Evolutionary conservation across 306 rosid species (phyloP).

Genomic region (Quercus rubra): DNA sequence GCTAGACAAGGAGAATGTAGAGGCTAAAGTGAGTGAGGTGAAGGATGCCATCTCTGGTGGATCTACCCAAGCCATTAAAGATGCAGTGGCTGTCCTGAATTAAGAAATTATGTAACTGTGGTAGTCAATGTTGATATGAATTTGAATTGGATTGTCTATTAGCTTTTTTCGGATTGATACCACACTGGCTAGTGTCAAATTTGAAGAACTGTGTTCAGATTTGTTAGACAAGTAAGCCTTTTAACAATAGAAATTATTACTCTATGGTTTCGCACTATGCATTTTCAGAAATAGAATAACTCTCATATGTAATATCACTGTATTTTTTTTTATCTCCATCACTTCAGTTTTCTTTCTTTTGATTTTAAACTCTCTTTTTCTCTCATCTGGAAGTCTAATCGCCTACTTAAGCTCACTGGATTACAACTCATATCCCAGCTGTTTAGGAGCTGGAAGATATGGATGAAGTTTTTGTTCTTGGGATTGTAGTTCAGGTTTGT

Average conservation of each 20-base stretch:
- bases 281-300: neutral
- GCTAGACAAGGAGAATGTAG: too few relatives aligned
- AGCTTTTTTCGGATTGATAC: slow-evolving; percentile 62
- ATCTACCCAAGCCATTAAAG: too few relatives aligned
- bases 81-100: too few relatives aligned
- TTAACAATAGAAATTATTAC: neutral
- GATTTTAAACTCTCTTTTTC: neutral
- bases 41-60: too few relatives aligned
- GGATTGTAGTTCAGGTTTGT: slow-evolving; percentile 87
- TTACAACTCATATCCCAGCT: neutral
- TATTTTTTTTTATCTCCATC: neutral
- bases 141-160: too few relatives aligned
- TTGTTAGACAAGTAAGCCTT: slow-evolving; percentile 72
- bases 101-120: too few relatives aligned
- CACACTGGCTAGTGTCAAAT: slow-evolving; percentile 79
- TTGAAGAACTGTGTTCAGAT: slow-evolving; percentile 88
- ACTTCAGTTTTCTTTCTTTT: neutral
- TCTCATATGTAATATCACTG: too few relatives aligned
- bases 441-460: slow-evolving; percentile 25
- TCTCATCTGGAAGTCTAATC: neutral
- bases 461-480: slow-evolving; percentile 91
- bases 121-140: too few relatives aligned
- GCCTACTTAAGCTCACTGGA: neutral
- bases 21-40: too few relatives aligned
- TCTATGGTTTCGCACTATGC: neutral